These are phyloP conservation scores for Dactylonectria macrodidyma DNA, from an alignment of 2,329 filamentous ascomycete genomes.

Conservation along the genomic window DNA sequence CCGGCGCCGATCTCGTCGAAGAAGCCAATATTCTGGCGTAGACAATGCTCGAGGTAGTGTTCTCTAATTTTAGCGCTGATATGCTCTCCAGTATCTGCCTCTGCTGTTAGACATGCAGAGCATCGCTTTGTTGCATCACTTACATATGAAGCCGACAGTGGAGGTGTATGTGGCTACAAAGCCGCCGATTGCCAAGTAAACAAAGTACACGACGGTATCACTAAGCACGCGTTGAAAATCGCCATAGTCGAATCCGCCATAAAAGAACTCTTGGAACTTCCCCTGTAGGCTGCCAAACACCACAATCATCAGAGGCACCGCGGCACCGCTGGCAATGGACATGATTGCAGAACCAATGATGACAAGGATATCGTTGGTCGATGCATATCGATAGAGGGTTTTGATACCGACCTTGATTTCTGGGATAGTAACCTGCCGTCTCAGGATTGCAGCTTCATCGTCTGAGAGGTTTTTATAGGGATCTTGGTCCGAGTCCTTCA, in stretches of 20 bases:
- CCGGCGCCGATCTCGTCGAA: conserved; percentile 60
- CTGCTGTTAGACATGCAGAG: conserved; percentile 11
- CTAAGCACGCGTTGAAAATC: conserved; percentile 69
- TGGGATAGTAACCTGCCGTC: conserved; percentile 74
- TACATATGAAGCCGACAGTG: conserved; percentile 86
- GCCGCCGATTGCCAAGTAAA: conserved; percentile 84
- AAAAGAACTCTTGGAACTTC: conserved; percentile 74
- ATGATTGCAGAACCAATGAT: conserved; percentile 70
- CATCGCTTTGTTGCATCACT: background rate
- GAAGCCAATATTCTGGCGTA: conserved; percentile 65
- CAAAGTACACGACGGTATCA: conserved; percentile 76
- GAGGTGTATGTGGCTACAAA: conserved; percentile 81
- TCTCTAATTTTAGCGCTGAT: conserved; percentile 59
- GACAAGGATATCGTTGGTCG: conserved; percentile 71
- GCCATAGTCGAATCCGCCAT: conserved; percentile 57
- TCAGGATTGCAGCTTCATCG: conserved; percentile 74
- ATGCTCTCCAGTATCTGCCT: conserved; percentile 33
- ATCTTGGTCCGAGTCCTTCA: background rate
- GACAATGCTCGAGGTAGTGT: conserved; percentile 59
- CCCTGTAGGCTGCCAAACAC: conserved; percentile 81
- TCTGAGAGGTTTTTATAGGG: conserved; percentile 54
- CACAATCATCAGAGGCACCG: conserved; percentile 81
- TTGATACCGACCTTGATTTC: conserved; percentile 71
- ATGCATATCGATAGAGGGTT: conserved; percentile 77
- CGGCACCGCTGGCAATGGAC: conserved; percentile 77